Evolutionary conservation across 2,329 filamentous ascomycete species (phyloP), one percentile per base, ranked within the genome.

Genomic region (Pseudocercospora macadamiae): DNA sequence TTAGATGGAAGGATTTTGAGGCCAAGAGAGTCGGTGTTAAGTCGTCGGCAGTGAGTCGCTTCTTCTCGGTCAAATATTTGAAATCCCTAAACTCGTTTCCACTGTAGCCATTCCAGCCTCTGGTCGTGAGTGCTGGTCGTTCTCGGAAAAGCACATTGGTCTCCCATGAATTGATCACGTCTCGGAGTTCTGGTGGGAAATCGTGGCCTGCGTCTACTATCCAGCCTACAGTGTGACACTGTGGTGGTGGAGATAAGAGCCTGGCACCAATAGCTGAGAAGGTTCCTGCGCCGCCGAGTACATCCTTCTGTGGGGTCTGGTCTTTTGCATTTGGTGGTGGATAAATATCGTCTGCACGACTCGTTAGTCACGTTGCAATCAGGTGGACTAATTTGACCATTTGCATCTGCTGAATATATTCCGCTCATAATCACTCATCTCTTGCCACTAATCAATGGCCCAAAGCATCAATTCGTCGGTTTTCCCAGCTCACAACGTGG

Each of bases 241-340:
- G 70, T 2, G 86, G 82, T 1, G 90, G 89, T 2, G 91, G 90
- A 3, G 91, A 93, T 73, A 96, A 89, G 49, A 99, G 81, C 28
- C 95, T 89, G 16, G 95, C 95, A 18, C 95, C 95, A 5, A 97
- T 80, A 6, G 92, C 91, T 7, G 90, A 88, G 74, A 90, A 97
- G 2, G 92, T 85, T 23, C 93, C 95, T 25, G 89, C 95, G 21
- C 95, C 95, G 53, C 95, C 95, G n/a, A 95, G 81, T 18, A 97
- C 83, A 70, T 93, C 83, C 67, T 83, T 85, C 36, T 89, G 88
- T 10, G 88, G 82, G 7, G 61, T 66, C 52, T 71, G 67, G 56
- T 69, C 54, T 3, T 88, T 83, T 56, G 78, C 86, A 39, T 89
- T 86, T 2, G 88, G 87, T 28, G 85, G 80, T 70, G 91, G 96